These are phyloP conservation scores for Lactarius hatsudake DNA, from an alignment of 768 basidiomycete species.

Conservation along the genomic window DNA sequence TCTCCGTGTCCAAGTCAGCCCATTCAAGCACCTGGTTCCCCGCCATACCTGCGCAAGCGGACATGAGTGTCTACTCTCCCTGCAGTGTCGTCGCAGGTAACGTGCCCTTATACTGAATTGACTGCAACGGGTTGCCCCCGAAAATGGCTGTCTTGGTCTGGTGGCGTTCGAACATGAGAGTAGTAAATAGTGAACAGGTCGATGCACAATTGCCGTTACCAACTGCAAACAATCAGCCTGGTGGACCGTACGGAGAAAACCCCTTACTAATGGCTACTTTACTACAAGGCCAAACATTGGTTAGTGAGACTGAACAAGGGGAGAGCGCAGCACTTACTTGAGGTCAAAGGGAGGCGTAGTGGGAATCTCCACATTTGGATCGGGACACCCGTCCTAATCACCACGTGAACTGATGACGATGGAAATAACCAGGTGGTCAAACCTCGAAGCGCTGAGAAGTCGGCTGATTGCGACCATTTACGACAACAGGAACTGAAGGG, in stretches of 20 bases:
- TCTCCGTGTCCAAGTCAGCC: conserved; percentile 7
- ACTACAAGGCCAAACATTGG: not conserved
- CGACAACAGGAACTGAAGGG: too few species aligned
- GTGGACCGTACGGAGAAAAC: not conserved
- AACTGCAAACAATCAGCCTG: conserved; percentile 1
- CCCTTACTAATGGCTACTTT: conserved; percentile 21
- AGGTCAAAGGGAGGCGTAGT: conserved; percentile 20
- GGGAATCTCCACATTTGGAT: conserved; percentile 21
- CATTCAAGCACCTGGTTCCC: conserved; percentile 5
- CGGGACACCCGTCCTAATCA: conserved; percentile 37
- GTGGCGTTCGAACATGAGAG: conserved; percentile 52
- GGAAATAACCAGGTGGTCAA: too few species aligned
- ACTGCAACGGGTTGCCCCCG: conserved; percentile 47
- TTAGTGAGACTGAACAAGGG: not conserved
- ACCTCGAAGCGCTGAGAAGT: too few species aligned
- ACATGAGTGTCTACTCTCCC: not conserved
- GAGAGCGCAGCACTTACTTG: conserved; percentile 6
- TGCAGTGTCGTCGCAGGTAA: not conserved
- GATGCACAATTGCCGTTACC: conserved; percentile 43
- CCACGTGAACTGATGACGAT: not conserved
- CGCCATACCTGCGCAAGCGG: conserved; percentile 20
- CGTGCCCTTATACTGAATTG: conserved; percentile 46
- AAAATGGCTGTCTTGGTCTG: conserved; percentile 48
- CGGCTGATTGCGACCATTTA: too few species aligned
- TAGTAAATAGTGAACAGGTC: conserved; percentile 56